Evolutionary conservation across 2,329 filamentous ascomycete species (phyloP).

Genomic region (Trichoderma polysporum): DNA sequence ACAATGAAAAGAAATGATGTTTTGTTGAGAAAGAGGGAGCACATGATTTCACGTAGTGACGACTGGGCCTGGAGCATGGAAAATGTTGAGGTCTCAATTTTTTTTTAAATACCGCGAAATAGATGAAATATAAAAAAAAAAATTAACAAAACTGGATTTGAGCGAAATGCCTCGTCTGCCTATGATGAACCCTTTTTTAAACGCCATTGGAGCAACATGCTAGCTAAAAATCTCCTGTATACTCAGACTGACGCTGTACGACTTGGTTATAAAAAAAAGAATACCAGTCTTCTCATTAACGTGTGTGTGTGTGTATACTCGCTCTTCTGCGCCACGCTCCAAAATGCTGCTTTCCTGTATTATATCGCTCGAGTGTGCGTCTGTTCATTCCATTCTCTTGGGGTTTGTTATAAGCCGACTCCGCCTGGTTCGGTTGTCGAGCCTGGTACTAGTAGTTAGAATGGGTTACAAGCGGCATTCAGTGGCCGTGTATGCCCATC

Average conservation of each 20-base stretch:
- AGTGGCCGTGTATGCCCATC: not conserved
- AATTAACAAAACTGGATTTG: not conserved
- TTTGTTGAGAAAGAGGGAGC: constrained; percentile 21
- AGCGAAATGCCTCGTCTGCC: not conserved
- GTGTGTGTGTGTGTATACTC: not conserved
- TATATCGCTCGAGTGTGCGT: not conserved
- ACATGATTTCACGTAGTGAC: constrained; percentile 29
- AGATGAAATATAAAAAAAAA: constrained; percentile 3
- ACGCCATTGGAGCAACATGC: constrained; percentile 3
- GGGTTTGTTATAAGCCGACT: not conserved
- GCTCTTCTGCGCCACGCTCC: constrained; percentile 6
- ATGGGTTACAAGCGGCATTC: not conserved
- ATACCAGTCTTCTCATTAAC: constrained; percentile 2
- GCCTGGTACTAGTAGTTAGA: not conserved
- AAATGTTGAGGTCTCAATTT: constrained; percentile 24
- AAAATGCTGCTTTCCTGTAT: constrained; percentile 5
- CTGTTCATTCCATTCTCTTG: not conserved
- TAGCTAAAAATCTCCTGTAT: constrained; percentile 1
- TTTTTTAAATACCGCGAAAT: not conserved
- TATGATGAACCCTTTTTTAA: not conserved
- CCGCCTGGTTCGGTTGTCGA: constrained; percentile 17
- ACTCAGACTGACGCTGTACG: not conserved
- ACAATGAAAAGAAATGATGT: not conserved
- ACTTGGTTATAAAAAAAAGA: not conserved
- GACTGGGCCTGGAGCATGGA: constrained; percentile 29